phyloP scores from a whole-genome alignment of 805 yeast genomes.

The Wickerhamiella azyma region DNA sequence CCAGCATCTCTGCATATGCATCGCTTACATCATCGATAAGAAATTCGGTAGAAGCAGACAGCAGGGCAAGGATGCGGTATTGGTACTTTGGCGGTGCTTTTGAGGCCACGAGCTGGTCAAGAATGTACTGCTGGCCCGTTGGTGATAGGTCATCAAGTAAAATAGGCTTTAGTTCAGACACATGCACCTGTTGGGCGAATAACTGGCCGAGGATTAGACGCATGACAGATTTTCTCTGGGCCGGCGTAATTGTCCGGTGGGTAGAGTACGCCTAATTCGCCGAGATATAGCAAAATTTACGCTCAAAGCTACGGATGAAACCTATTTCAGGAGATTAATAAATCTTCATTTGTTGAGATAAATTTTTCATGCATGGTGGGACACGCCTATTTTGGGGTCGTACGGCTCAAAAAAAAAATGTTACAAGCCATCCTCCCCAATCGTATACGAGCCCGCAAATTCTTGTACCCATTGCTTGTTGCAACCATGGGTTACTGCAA shows the following conservation, averaged over 20 bases:
- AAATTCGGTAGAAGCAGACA: background rate
- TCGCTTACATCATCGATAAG: constrained; percentile 5
- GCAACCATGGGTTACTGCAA: background rate
- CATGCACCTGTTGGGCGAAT: constrained; percentile 17
- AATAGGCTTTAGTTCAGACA: background rate
- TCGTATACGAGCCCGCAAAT: background rate
- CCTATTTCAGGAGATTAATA: no score
- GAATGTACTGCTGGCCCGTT: constrained; percentile 8
- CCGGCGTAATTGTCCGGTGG: background rate
- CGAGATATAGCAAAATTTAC: no score
- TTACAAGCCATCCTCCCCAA: no score
- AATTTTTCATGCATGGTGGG: background rate
- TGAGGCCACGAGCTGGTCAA: constrained; percentile 2
- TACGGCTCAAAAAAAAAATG: no score
- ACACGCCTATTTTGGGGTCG: background rate
- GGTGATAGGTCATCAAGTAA: background rate
- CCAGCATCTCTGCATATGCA: background rate
- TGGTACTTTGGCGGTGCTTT: constrained; percentile 9
- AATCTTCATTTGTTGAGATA: no score
- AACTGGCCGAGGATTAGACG: background rate
- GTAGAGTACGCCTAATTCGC: no score
- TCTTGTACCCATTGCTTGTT: background rate
- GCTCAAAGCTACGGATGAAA: no score
- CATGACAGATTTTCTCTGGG: background rate
- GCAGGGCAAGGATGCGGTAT: constrained; percentile 7